Percentiles rank a stretch among this genome's conserved stretches.
These are phyloP conservation scores for Peribolospora kevripleyi DNA, from an alignment of 768 basidiomycete genomes.

Conservation along the genomic window DNA sequence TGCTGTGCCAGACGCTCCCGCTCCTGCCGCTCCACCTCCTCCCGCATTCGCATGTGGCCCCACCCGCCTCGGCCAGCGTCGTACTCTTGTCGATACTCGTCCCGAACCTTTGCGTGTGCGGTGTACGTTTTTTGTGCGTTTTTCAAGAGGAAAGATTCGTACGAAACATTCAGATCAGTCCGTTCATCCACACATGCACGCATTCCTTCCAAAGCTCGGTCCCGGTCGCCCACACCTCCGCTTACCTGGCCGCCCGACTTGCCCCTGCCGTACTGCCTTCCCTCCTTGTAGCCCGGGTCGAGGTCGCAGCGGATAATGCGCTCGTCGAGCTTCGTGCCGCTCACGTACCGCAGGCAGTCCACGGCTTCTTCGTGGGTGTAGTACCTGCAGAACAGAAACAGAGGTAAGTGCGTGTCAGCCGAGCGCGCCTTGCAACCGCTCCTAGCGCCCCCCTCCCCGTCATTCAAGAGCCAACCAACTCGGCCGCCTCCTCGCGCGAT, in stretches of 20 bases:
- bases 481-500: no score
- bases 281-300: slow-evolving; percentile 88
- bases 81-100: slow-evolving; percentile 91
- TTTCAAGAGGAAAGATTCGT: slow-evolving; percentile 3
- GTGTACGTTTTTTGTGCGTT: background rate
- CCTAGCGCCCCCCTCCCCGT: background rate
- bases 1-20: slow-evolving; percentile 53
- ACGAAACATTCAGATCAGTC: background rate
- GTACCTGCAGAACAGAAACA: slow-evolving; percentile 23
- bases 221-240: background rate
- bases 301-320: slow-evolving; percentile 94
- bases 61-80: slow-evolving; percentile 87
- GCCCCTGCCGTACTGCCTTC: slow-evolving; percentile 86
- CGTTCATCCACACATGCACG: no score
- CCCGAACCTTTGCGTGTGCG: slow-evolving; percentile 32
- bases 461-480: no score
- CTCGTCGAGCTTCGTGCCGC: slow-evolving; percentile 96
- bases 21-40: slow-evolving; percentile 46
- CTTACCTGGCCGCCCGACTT: slow-evolving; percentile 79
- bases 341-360: slow-evolving; percentile 75
- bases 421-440: background rate
- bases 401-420: background rate
- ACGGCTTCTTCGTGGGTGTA: slow-evolving; percentile 85
- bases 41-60: slow-evolving; percentile 52
- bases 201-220: no score